Percentiles rank a stretch among this genome's conserved stretches.
phyloP scores from a whole-genome alignment of 345 rosid species.

The Physaria fendleri region DNA sequence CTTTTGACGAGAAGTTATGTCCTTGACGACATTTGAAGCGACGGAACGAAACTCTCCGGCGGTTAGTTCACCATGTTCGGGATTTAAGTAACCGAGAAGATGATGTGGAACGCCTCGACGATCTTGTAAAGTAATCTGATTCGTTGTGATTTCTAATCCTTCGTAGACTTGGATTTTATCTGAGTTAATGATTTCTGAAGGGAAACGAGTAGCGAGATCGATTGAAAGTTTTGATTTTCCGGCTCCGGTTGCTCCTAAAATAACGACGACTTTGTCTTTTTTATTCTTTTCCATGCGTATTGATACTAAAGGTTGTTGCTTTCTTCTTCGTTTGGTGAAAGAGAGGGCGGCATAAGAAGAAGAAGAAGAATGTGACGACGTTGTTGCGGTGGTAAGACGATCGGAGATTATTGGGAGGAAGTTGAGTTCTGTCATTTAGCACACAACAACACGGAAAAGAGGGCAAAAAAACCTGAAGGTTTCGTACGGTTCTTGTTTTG shows the following conservation, averaged over 20 bases:
- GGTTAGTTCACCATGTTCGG: constrained; percentile 45
- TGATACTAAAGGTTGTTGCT: not conserved
- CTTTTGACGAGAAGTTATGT: constrained; percentile 35
- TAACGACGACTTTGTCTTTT: constrained; percentile 59
- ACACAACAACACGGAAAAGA: constrained; percentile 10
- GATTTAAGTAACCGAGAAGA: constrained; percentile 49
- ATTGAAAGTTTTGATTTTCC: constrained; percentile 79
- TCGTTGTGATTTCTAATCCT: constrained; percentile 81
- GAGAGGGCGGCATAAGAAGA: not conserved
- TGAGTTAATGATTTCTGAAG: constrained; percentile 68
- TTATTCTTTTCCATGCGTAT: constrained; percentile 1
- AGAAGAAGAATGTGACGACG: constrained; percentile 15
- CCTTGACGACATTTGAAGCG: constrained; percentile 38
- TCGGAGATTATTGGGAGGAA: constrained; percentile 28
- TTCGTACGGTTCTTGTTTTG: constrained; percentile 6
- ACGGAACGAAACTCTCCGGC: constrained; percentile 47
- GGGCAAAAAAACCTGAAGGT: constrained; percentile 4
- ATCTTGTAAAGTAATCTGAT: constrained; percentile 54
- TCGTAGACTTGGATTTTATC: constrained; percentile 84
- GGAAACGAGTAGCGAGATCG: constrained; percentile 54
- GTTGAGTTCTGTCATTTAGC: constrained; percentile 30
- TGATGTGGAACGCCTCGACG: constrained; percentile 71
- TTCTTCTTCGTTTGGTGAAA: constrained; percentile 12
- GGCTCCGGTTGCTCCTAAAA: constrained; percentile 86
- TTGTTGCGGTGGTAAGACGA: not conserved